phyloP scores from a whole-genome alignment of 257 asterid genomes.

The Salvia miltiorrhiza region DNA sequence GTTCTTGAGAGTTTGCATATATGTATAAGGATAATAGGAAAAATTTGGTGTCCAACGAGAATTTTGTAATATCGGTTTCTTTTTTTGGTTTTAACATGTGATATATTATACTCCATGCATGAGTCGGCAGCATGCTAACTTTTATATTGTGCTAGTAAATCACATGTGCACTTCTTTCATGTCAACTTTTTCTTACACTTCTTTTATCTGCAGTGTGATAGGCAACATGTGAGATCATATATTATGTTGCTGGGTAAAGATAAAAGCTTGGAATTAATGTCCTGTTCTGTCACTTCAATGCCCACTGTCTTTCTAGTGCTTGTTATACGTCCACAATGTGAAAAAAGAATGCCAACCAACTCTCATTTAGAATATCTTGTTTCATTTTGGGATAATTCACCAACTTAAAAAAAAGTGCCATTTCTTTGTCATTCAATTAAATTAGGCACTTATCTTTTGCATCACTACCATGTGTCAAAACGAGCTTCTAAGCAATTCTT shows the following conservation, averaged over 20 bases:
- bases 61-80: not conserved
- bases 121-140: not conserved
- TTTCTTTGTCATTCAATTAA: not conserved
- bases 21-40: not conserved
- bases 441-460: not conserved
- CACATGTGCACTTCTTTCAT: not conserved
- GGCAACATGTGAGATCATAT: slow-evolving; percentile 18
- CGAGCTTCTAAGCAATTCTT: not conserved
- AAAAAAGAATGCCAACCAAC: not conserved
- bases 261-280: not conserved
- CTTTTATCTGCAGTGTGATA: not conserved
- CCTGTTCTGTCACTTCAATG: not conserved
- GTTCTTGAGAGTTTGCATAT: slow-evolving; percentile 10
- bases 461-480: not conserved
- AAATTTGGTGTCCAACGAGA: not conserved
- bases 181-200: not conserved
- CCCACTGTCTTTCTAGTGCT: not conserved
- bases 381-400: not conserved
- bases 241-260: not conserved
- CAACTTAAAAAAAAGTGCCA: not conserved
- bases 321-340: slow-evolving; percentile 16
- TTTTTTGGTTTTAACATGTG: not conserved
- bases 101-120: not conserved
- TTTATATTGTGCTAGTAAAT: not conserved
- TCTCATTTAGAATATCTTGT: not conserved